Base-by-base conservation (phyloP, 306 rosid species). In the Casuarina equisetifolia region DNA sequence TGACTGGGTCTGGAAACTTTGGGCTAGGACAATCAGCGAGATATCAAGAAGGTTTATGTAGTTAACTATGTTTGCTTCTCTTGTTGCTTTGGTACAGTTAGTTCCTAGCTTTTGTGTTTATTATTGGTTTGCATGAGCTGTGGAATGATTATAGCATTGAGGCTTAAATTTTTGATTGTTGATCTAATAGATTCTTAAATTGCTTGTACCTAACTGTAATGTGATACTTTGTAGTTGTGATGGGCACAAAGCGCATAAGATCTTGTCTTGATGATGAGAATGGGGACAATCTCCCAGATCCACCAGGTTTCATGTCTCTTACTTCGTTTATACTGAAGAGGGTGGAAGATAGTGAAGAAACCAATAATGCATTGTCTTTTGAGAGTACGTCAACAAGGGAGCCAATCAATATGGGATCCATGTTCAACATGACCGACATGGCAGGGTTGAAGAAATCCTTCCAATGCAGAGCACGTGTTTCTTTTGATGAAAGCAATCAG, bases 221-320 rank as follows among this genome's bases (percentile, higher is more conserved):
- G 32, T 25, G 0, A 25, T 25, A 25, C 1, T 25, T 25, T 25
- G 44, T 86, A 83, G 90, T n/a, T 62, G 63, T 35, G 78, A 88
- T 77, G 88, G 82, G 82, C 38, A 72, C 70, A 69, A 74, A 77
- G 69, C 42, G 9, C 25, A 32, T 55, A 58, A 76, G 84, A 66
- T 58, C 25, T 49, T 19, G 67, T 75, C 70, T 61, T 66, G 25
- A 68, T 66, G 53, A 66, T 52, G 73, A 81, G 73, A 81, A 73
- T 74, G 74, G 73, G 80, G 45, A 53, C 70, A 58, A 70, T 79
- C 79, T 80, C 73, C 62, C 91, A 12, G 80, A 55, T 72, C 96
- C 99, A 25, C 97, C 97, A 2, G 96, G 97, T 76, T 92, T 89
- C 74, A 82, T 59, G 44, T 86, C 92, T 73, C 87, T 74, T 25